Evolutionary conservation across 139 green algal species (phyloP).

Genomic region (Trebouxia sp.): DNA sequence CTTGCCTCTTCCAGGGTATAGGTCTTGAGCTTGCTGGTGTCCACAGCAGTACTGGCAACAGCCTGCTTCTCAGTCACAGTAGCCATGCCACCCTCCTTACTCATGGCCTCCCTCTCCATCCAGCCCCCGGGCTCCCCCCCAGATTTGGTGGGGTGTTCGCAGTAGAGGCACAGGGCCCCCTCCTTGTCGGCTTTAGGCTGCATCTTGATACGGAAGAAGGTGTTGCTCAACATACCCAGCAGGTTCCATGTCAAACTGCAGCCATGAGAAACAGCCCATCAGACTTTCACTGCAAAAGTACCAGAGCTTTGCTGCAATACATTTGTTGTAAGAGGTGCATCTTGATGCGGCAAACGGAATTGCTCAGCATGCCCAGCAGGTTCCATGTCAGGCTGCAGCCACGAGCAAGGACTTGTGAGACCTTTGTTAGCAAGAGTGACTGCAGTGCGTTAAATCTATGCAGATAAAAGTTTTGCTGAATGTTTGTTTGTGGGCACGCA

Average conservation of each 20-base stretch:
- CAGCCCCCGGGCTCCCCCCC: conserved; percentile 47
- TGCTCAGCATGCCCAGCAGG: conserved; percentile 98
- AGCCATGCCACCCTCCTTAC: neutral
- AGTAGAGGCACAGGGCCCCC: conserved; percentile 45
- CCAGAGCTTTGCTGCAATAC: neutral
- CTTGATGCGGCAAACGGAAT: too few relatives aligned
- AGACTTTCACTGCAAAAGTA: neutral
- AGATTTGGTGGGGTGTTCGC: conserved; percentile 64
- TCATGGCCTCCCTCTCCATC: conserved; percentile 44
- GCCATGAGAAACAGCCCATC: neutral
- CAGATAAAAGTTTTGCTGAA: neutral
- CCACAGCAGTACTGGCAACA: conserved; percentile 13
- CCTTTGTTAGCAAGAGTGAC: too few relatives aligned
- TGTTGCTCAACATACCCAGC: conserved; percentile 99
- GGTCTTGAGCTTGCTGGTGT: conserved; percentile 29
- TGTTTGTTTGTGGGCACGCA: neutral
- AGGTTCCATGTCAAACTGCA: conserved; percentile 92
- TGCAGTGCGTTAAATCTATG: too few relatives aligned
- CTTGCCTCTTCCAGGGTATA: conserved; percentile 28
- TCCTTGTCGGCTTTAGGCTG: neutral
- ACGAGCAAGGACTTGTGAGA: neutral
- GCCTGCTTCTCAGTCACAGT: conserved; percentile 18
- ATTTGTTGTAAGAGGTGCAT: too few relatives aligned
- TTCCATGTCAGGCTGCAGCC: conserved; percentile 85
- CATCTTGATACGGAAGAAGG: conserved; percentile 70